These are phyloP conservation scores for Arthrobotrys sphaeroides DNA, from an alignment of 2,329 filamentous ascomycete species.

Conservation along the genomic window DNA sequence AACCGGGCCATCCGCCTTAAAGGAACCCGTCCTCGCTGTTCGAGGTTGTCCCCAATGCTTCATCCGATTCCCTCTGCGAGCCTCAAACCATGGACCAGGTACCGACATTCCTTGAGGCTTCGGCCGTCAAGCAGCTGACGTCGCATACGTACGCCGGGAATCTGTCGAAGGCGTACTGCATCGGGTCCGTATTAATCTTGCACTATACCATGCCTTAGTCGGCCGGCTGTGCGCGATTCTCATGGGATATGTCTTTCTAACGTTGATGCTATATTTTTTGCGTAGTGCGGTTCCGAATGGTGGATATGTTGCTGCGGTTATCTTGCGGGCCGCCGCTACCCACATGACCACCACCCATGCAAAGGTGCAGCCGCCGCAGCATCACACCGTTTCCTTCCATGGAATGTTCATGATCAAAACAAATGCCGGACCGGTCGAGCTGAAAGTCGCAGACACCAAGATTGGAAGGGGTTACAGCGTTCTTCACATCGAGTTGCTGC, in stretches of 20 bases:
- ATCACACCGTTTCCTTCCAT: constrained; percentile 72
- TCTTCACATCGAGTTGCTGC: constrained; percentile 71
- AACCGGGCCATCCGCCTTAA: constrained; percentile 33
- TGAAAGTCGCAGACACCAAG: constrained; percentile 72
- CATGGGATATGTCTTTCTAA: constrained; percentile 5
- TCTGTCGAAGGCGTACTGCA: constrained; percentile 71
- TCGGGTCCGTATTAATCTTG: constrained; percentile 68
- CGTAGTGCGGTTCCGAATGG: constrained; percentile 72
- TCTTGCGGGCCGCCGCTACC: constrained; percentile 69
- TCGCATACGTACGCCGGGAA: constrained; percentile 69
- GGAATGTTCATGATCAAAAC: constrained; percentile 74
- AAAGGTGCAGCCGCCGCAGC: constrained; percentile 63
- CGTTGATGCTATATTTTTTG: constrained; percentile 27
- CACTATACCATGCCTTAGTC: too few species aligned
- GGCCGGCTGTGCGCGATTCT: too few species aligned
- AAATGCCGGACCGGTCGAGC: constrained; percentile 67
- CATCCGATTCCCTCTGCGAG: not conserved
- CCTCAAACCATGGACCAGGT: constrained; percentile 26
- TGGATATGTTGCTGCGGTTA: constrained; percentile 72
- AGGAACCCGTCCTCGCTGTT: not conserved
- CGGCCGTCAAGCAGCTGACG: constrained; percentile 64
- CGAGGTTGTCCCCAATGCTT: not conserved
- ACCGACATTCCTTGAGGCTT: constrained; percentile 64
- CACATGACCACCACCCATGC: constrained; percentile 70
- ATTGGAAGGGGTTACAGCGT: constrained; percentile 72